Percentiles rank a stretch among this genome's conserved stretches.
These are phyloP conservation scores for Periglandula ipomoeae DNA, from an alignment of 2,329 filamentous ascomycete species.

Conservation along the genomic window DNA sequence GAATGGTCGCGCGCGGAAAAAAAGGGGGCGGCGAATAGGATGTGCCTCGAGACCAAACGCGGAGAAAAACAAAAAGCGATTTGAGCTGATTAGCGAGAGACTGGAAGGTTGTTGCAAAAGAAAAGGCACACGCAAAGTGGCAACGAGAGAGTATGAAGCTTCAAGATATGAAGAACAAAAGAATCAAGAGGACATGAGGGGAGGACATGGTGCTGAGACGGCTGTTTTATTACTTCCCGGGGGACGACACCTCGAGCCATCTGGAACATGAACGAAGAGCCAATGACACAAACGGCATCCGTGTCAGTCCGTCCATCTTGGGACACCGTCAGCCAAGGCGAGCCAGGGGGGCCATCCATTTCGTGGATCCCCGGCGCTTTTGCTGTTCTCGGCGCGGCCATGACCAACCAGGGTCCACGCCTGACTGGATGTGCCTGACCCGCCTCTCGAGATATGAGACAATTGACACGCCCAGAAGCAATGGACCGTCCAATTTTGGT, in stretches of 20 bases:
- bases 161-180: neutral
- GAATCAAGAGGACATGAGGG: neutral
- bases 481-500: neutral
- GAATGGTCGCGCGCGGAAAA: neutral
- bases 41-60: neutral
- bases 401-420: neutral
- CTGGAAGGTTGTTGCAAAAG: neutral
- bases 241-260: neutral
- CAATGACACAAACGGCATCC: conserved; percentile 1
- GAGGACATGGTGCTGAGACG: too few relatives aligned
- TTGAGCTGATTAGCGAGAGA: conserved; percentile 3
- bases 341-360: neutral
- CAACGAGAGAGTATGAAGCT: neutral
- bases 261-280: neutral
- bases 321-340: neutral
- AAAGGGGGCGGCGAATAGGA: conserved; percentile 1
- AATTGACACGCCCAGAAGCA: conserved; percentile 2
- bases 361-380: neutral
- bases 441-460: conserved; percentile 3
- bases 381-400: conserved; percentile 1
- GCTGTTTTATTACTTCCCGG: conserved; percentile 3
- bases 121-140: neutral
- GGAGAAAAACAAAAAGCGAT: neutral
- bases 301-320: neutral
- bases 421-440: neutral